These are phyloP conservation scores for Skeletonema potamos DNA, from an alignment of 108 stramenopile genomes.

Conservation along the genomic window DNA sequence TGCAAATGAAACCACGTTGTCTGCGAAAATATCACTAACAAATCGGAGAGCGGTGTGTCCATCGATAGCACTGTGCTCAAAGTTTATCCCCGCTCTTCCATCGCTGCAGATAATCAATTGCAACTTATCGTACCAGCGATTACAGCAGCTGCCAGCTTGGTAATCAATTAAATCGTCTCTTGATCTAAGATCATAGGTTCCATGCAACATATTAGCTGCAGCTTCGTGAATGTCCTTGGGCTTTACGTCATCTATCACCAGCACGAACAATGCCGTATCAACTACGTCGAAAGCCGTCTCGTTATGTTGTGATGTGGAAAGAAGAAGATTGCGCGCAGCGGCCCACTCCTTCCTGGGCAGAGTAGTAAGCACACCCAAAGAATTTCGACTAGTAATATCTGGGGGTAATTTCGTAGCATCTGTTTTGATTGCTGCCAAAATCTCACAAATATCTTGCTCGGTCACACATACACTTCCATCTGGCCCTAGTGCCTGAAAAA, in stretches of 20 bases:
- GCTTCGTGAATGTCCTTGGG: constrained; percentile 74
- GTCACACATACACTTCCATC: constrained; percentile 75
- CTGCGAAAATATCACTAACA: constrained; percentile 85
- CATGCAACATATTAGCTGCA: constrained; percentile 87
- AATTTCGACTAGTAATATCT: constrained; percentile 41
- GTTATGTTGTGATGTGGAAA: constrained; percentile 51
- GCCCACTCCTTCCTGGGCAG: constrained; percentile 80
- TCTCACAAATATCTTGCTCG: constrained; percentile 74
- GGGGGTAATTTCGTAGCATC: constrained; percentile 47
- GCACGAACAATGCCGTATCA: constrained; percentile 83
- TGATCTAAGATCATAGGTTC: constrained; percentile 61
- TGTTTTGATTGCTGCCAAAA: constrained; percentile 65
- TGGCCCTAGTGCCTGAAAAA: constrained; percentile 77
- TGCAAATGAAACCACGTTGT: constrained; percentile 82
- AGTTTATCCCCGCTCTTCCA: constrained; percentile 65
- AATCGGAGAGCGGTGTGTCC: constrained; percentile 87
- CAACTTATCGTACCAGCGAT: constrained; percentile 91
- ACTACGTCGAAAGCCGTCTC: constrained; percentile 59
- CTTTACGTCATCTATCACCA: constrained; percentile 76
- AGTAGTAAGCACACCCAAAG: constrained; percentile 83
- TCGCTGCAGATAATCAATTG: constrained; percentile 59
- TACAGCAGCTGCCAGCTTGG: constrained; percentile 74
- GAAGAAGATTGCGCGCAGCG: constrained; percentile 52
- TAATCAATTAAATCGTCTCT: constrained; percentile 43
- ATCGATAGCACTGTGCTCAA: constrained; percentile 82